Base-by-base conservation (phyloP, 495 filamentous ascomycete species). In the Xylaria intraflava region DNA sequence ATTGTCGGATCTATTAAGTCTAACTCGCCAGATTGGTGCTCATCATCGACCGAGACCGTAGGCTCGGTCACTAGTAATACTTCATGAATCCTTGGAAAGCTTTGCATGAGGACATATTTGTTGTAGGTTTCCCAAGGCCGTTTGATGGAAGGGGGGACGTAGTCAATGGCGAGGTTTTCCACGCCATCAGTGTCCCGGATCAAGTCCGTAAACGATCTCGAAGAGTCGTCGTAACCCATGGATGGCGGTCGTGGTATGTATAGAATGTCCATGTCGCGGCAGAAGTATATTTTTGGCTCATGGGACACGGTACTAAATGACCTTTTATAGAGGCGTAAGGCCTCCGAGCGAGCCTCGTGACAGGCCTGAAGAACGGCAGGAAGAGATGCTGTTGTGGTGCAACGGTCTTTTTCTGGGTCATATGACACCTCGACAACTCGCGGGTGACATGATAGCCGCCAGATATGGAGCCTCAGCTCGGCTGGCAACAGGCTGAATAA, bases 111-210 rank as follows among this genome's bases (percentile, higher is more conserved):
- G 31, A 62, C 64, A 41, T 73, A 71, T 61, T 80, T 78, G 61
- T 71, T 76, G 54, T 78, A 80, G 1, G 70, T 69, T 61, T 80
- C 77, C 77, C 77, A 80, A 22, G 74, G 75, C 35, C 75, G 59
- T 41, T 73, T 71, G 44, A 80, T 66, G 23, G 69, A 62, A 22
- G 68, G 62, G 20, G 60, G 62, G 26, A 80, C 74, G 36, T 76
- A 70, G 53, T 80, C 77, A 39, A 80, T 65, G 1, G 76, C 77
- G 22, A 80, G 59, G 8, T 68, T 62, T 26, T 53, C 55, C 12
- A 70, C 62, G 35, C 60, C 56, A 17, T 63, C 55, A 22, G 61
- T 54, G 38, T 51, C 59, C 22, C 40, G 56, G 30, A 73, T 58
- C 17, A 63, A 59, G 0, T 50, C 44, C 9, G 57, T 56, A 44